phyloP scores from a whole-genome alignment of 176 grass and related monocot genomes.

The Aegilops tauschii region DNA sequence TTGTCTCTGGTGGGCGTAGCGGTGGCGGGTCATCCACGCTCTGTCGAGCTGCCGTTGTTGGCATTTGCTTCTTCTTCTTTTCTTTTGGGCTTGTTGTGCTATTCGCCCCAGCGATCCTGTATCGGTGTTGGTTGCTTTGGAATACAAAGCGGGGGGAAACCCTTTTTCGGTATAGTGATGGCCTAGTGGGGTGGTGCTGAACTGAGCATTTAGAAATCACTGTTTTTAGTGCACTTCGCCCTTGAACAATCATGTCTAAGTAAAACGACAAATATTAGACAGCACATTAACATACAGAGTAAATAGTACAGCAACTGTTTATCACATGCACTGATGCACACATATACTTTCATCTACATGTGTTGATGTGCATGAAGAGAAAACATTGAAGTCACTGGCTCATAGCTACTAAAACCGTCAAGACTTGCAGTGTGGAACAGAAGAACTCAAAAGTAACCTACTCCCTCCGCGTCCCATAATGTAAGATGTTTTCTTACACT shows the following conservation, averaged over 20 bases:
- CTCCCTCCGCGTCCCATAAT: too few relatives aligned
- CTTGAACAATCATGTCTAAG: not conserved
- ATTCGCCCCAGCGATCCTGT: too few relatives aligned
- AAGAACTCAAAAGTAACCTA: slow-evolving; percentile 21
- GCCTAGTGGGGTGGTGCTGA: not conserved
- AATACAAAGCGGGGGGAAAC: too few relatives aligned
- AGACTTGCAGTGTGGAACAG: not conserved
- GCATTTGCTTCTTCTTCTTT: too few relatives aligned
- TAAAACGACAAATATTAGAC: not conserved
- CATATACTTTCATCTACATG: not conserved
- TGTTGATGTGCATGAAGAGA: slow-evolving; percentile 9
- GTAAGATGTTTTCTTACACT: too few relatives aligned
- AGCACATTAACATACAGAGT: not conserved
- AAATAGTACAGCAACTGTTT: not conserved
- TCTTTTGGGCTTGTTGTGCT: too few relatives aligned
- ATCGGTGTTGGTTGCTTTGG: too few relatives aligned
- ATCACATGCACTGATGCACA: slow-evolving; percentile 16
- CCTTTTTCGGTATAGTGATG: not conserved
- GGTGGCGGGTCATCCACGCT: too few relatives aligned
- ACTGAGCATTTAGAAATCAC: not conserved
- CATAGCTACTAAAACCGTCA: not conserved
- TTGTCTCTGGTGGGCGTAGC: too few relatives aligned
- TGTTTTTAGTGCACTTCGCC: not conserved
- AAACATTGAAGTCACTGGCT: not conserved
- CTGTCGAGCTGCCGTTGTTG: too few relatives aligned